A percentile compares a stretch with the other conserved stretches of the same genome.
Conservation (phyloP, 2,329 filamentous ascomycete genomes). For the Botrytis byssoidea region DNA sequence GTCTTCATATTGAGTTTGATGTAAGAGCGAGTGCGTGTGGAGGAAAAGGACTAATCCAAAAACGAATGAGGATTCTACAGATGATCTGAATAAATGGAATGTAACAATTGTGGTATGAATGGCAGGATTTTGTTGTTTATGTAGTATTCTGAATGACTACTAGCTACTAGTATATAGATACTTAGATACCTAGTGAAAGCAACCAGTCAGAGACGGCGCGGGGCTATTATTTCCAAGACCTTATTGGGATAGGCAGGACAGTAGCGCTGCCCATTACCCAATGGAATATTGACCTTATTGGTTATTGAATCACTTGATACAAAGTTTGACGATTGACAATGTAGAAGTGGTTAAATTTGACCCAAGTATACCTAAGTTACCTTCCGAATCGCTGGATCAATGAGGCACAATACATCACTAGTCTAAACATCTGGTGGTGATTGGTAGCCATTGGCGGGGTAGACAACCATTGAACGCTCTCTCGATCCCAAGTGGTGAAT, state of each 20-base stretch:
- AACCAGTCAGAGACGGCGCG: neutral
- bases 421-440: neutral
- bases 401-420: neutral
- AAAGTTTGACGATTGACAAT: neutral
- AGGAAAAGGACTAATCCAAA: neutral
- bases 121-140: neutral
- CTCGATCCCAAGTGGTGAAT: neutral
- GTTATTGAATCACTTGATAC: neutral
- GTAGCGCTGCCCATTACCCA: neutral
- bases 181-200: neutral
- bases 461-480: neutral
- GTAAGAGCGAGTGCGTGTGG: neutral
- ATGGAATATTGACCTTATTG: neutral
- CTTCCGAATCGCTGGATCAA: neutral
- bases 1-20: constrained; percentile 34
- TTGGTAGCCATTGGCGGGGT: neutral
- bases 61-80: neutral
- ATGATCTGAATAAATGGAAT: neutral
- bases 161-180: neutral
- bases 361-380: neutral
- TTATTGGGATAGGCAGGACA: neutral
- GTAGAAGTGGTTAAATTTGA: neutral
- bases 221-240: neutral
- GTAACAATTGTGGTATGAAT: neutral
- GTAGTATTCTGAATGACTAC: neutral